Conservation (phyloP, 306 rosid species). For the Pyrus communis region DNA sequence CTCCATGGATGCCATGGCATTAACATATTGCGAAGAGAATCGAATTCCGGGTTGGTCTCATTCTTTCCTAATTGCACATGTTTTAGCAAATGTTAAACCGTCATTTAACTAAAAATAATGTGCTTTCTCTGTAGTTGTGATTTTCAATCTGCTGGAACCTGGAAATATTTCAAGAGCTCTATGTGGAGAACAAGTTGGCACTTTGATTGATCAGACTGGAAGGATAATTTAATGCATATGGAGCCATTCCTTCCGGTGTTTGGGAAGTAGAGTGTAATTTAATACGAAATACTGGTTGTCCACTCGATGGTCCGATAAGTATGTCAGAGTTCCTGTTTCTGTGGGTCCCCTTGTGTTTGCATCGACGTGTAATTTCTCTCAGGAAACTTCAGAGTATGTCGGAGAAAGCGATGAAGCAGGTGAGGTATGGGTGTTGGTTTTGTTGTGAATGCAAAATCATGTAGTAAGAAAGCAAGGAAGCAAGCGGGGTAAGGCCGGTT, state of each 20-base stretch:
- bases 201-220: conserved; percentile 56
- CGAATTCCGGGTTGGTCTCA: conserved; percentile 55
- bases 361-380: neutral
- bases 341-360: neutral
- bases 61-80: neutral
- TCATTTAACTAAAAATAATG: conserved; percentile 6
- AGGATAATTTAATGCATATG: conserved; percentile 28
- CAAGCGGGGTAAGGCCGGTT: neutral
- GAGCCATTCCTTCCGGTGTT: neutral
- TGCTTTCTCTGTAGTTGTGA: conserved; percentile 36
- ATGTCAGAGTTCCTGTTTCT: neutral
- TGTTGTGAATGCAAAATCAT: neutral
- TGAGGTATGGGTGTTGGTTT: neutral
- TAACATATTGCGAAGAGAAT: conserved; percentile 56
- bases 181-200: conserved; percentile 66
- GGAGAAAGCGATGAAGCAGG: neutral
- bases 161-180: conserved; percentile 64
- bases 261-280: neutral
- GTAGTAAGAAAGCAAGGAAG: neutral
- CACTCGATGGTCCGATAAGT: neutral
- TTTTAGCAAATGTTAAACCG: neutral
- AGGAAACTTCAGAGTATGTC: neutral
- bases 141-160: conserved; percentile 57
- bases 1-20: conserved; percentile 45
- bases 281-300: neutral